A percentile compares a stretch with the other conserved stretches of the same genome.
Evolutionary conservation across 345 rosid species (phyloP).

Genomic region (Populus alba): DNA sequence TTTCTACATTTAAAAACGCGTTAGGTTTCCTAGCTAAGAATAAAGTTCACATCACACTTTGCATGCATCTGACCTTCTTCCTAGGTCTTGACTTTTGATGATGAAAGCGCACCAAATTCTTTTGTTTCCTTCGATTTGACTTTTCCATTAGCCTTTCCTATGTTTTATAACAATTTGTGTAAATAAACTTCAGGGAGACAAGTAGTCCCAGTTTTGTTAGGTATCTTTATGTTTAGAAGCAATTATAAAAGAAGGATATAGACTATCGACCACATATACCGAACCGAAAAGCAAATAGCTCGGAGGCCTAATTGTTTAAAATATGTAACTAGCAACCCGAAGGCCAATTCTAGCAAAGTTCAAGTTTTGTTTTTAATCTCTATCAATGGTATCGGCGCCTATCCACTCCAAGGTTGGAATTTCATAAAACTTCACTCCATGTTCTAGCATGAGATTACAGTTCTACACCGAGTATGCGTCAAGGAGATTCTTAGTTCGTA

Average conservation of each 20-base stretch:
- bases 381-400: not conserved
- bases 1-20: not conserved
- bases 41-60: slow-evolving; percentile 5
- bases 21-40: not conserved
- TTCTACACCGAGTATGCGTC: not conserved
- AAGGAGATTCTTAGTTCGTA: not conserved
- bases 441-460: not conserved
- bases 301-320: not conserved
- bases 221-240: not conserved
- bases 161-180: not conserved
- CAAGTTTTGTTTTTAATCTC: not conserved
- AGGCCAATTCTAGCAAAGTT: not conserved
- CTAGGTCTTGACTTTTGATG: slow-evolving; percentile 14
- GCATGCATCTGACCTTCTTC: slow-evolving; percentile 1
- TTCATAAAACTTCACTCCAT: not conserved
- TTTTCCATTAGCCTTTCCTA: not conserved
- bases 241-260: not conserved
- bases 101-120: slow-evolving; percentile 34
- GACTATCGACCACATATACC: not conserved
- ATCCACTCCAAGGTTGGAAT: not conserved
- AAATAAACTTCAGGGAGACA: not conserved
- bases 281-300: not conserved
- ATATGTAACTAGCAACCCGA: not conserved
- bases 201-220: not conserved
- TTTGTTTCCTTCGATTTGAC: slow-evolving; percentile 24